These are phyloP conservation scores for Sedum album DNA, from an alignment of 164 flowering plant species.

Conservation along the genomic window DNA sequence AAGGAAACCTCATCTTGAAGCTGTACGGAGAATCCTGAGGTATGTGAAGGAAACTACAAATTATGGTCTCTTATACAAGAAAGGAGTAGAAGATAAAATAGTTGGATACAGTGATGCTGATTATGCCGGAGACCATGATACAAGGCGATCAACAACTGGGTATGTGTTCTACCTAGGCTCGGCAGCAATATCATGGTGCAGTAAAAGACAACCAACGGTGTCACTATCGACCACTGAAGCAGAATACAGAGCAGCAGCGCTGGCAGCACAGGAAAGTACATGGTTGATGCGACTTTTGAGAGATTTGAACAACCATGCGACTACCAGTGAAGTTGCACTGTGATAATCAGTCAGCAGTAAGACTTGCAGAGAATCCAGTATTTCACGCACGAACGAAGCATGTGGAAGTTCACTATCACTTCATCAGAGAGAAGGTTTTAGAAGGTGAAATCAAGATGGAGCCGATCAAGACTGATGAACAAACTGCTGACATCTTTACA, in stretches of 20 bases:
- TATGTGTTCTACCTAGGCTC: not conserved
- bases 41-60: constrained; percentile 4
- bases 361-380: not conserved
- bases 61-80: not conserved
- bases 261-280: not conserved
- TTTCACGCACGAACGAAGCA: constrained; percentile 12
- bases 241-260: constrained; percentile 3
- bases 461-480: constrained; percentile 9
- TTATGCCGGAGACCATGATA: constrained; percentile 11
- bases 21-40: not conserved
- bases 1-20: not conserved
- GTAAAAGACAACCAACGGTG: not conserved
- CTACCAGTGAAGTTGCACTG: not conserved
- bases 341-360: not conserved
- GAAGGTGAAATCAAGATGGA: constrained; percentile 13
- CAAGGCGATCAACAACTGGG: not conserved
- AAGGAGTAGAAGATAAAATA: not conserved
- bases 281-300: not conserved
- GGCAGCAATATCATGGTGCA: not conserved
- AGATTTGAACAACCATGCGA: not conserved
- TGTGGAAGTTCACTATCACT: constrained; percentile 25
- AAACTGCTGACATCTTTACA: constrained; percentile 15
- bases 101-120: not conserved
- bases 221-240: not conserved
- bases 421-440: constrained; percentile 17